phyloP scores from a whole-genome alignment of 1,139 yeast species.

The Pichiaceae sp. region DNA sequence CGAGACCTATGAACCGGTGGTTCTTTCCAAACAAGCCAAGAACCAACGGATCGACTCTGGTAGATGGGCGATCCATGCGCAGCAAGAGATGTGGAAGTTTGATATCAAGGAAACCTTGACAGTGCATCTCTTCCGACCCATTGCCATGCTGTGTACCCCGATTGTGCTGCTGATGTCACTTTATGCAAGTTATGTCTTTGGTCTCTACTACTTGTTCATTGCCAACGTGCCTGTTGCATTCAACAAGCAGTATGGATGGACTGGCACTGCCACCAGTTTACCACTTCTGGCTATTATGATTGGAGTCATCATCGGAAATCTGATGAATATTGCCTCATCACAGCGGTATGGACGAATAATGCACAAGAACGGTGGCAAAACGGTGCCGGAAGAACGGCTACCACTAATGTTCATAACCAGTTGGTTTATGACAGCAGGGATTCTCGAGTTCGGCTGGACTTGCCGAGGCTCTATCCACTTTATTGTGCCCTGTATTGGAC shows the following conservation, averaged over 20 bases:
- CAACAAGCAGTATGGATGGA: constrained; percentile 27
- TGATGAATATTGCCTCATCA: constrained; percentile 28
- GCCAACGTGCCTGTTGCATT: constrained; percentile 31
- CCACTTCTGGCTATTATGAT: constrained; percentile 50
- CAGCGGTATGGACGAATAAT: constrained; percentile 26
- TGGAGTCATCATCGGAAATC: constrained; percentile 49
- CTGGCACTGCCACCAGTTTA: constrained; percentile 37
- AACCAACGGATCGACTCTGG: constrained; percentile 40
- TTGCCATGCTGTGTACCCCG: constrained; percentile 36
- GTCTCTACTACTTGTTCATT: constrained; percentile 32
- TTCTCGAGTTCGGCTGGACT: constrained; percentile 78
- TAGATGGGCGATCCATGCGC: constrained; percentile 29
- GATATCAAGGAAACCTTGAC: constrained; percentile 29
- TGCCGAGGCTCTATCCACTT: constrained; percentile 51
- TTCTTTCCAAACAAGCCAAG: constrained; percentile 38
- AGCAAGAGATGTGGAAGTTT: constrained; percentile 34
- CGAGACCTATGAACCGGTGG: constrained; percentile 40
- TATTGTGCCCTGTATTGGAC: constrained; percentile 66
- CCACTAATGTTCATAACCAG: constrained; percentile 42
- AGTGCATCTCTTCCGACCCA: constrained; percentile 33
- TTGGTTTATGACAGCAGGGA: constrained; percentile 53
- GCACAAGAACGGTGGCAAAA: constrained; percentile 23
- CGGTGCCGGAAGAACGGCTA: constrained; percentile 54
- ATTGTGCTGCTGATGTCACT: constrained; percentile 32
- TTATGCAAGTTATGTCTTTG: constrained; percentile 39